Evolutionary conservation across 768 basidiomycete species (phyloP).

Genomic region (Agaricus sinodeliciosus): DNA sequence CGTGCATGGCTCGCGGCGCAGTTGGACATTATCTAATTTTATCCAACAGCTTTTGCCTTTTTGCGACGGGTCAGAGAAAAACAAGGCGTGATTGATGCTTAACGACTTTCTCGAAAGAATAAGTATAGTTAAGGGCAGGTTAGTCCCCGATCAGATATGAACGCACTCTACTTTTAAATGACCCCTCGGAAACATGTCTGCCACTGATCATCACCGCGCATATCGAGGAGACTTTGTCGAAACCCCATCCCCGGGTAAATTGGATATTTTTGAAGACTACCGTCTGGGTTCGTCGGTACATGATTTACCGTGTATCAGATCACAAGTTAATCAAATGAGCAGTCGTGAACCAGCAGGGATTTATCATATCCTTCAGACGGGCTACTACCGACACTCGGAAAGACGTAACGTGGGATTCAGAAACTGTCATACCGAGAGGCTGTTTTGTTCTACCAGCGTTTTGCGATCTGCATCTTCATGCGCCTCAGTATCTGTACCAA

Average conservation of each 20-base stretch:
- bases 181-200: not conserved
- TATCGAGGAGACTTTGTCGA: slow-evolving; percentile 54
- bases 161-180: not conserved
- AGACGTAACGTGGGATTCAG: slow-evolving; percentile 11
- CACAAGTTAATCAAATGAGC: slow-evolving; percentile 7
- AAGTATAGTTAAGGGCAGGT: not conserved
- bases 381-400: slow-evolving; percentile 13
- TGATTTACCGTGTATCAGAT: not conserved
- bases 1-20: no score
- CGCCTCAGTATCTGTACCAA: slow-evolving; percentile 84
- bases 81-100: not conserved
- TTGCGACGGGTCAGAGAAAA: not conserved
- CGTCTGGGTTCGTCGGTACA: slow-evolving; percentile 36
- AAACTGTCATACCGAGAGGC: slow-evolving; percentile 37
- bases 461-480: slow-evolving; percentile 80
- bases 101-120: not conserved
- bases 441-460: slow-evolving; percentile 75
- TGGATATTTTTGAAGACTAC: slow-evolving; percentile 52
- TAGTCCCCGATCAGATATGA: not conserved
- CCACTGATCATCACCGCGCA: slow-evolving; percentile 11
- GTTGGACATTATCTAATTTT: no score
- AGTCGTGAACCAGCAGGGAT: slow-evolving; percentile 34
- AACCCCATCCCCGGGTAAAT: slow-evolving; percentile 41
- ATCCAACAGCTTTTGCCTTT: not conserved
- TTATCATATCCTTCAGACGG: slow-evolving; percentile 43